A percentile compares a stretch with the other conserved stretches of the same genome.
Evolutionary conservation across 805 yeast genomes (phyloP).

Genomic region (Saccharomycopsis sp.): DNA sequence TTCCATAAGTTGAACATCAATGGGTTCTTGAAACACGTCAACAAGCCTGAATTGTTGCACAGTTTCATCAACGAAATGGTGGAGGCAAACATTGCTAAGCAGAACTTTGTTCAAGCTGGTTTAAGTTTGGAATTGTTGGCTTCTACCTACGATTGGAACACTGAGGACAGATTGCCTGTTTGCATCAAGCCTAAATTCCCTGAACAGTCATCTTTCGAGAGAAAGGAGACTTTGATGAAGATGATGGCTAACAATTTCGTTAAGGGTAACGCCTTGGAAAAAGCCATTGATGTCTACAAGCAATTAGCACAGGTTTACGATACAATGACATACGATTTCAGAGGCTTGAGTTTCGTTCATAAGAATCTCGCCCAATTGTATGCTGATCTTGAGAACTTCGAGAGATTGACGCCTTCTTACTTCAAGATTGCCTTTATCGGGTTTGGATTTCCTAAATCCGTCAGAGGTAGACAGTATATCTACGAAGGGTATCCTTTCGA

Average conservation of each 20-base stretch:
- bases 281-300: slow-evolving; percentile 72
- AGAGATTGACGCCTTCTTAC: slow-evolving; percentile 68
- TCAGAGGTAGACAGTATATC: slow-evolving; percentile 70
- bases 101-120: slow-evolving; percentile 76
- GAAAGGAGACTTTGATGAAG: slow-evolving; percentile 67
- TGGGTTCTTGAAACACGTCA: slow-evolving; percentile 68
- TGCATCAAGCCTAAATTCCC: slow-evolving; percentile 66
- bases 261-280: slow-evolving; percentile 68
- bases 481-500: slow-evolving; percentile 86
- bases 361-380: slow-evolving; percentile 63
- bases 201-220: slow-evolving; percentile 70
- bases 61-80: slow-evolving; percentile 73
- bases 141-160: slow-evolving; percentile 68
- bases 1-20: slow-evolving; percentile 72
- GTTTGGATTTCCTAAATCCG: slow-evolving; percentile 71
- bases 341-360: slow-evolving; percentile 68
- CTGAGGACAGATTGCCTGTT: slow-evolving; percentile 46
- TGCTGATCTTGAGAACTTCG: slow-evolving; percentile 56
- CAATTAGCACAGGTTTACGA: slow-evolving; percentile 73
- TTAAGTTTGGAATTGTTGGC: slow-evolving; percentile 73
- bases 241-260: slow-evolving; percentile 64
- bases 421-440: slow-evolving; percentile 80
- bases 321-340: slow-evolving; percentile 64
- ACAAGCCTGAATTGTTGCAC: slow-evolving; percentile 73
- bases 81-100: slow-evolving; percentile 51